Percentiles rank a stretch among this genome's conserved stretches.
Evolutionary conservation across 2,329 filamentous ascomycete genomes (phyloP).

Genomic region (Colletotrichum cereale): DNA sequence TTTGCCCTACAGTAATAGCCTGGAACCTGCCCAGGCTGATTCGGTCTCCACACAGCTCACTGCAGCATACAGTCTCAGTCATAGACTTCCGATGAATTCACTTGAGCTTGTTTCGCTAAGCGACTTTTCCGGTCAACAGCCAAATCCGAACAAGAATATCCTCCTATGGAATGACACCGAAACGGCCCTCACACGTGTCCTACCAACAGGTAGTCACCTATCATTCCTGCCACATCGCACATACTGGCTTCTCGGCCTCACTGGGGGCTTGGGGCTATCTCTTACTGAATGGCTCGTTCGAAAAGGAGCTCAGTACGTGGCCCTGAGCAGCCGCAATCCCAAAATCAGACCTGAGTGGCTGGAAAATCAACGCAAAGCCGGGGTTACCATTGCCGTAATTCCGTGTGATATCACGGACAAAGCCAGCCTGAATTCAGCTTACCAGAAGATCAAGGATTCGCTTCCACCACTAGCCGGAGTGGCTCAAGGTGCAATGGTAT

Average conservation of each 20-base stretch:
- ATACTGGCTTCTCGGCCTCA: slow-evolving; percentile 49
- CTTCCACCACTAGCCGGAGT: slow-evolving; percentile 50
- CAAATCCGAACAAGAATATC: not conserved
- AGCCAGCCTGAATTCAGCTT: not conserved
- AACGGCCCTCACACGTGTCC: not conserved
- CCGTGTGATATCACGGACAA: not conserved
- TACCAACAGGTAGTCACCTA: not conserved
- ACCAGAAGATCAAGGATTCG: not conserved
- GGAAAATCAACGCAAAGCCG: slow-evolving; percentile 43
- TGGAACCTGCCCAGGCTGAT: not conserved
- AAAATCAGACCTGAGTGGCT: slow-evolving; percentile 38
- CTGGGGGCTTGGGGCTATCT: slow-evolving; percentile 50
- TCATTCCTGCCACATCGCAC: slow-evolving; percentile 36
- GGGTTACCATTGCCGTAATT: slow-evolving; percentile 46
- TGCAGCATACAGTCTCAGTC: not conserved
- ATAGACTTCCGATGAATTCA: not conserved
- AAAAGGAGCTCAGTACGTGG: slow-evolving; percentile 50
- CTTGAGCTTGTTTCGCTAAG: not conserved
- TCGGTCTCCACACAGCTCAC: not conserved
- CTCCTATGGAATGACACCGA: not conserved
- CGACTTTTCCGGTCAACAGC: not conserved
- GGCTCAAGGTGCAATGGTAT: slow-evolving; percentile 56
- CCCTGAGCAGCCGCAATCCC: slow-evolving; percentile 52
- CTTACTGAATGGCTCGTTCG: slow-evolving; percentile 52
- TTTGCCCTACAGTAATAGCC: not conserved